phyloP scores from a whole-genome alignment of 371 early-diverging fungal species.

The Circinella umbellata region DNA sequence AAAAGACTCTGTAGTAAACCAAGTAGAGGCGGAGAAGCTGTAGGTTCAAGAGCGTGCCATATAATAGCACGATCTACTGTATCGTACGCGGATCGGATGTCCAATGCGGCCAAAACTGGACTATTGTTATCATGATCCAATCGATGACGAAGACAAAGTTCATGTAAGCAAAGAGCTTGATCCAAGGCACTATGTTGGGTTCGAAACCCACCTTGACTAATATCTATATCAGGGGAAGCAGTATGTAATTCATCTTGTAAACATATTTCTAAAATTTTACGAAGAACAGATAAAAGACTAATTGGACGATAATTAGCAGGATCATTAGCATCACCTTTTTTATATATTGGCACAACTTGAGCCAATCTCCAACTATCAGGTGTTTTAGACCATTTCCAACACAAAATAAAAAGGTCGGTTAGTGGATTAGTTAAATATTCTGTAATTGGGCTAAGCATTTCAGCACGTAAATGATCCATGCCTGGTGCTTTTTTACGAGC shows the following conservation, averaged over 20 bases:
- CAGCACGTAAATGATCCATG: too few species aligned
- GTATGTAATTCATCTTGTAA: background rate
- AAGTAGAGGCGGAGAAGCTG: constrained; percentile 6
- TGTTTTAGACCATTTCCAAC: constrained; percentile 12
- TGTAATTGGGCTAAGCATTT: background rate
- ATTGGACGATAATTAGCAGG: constrained; percentile 31
- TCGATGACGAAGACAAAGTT: constrained; percentile 4
- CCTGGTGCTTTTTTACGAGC: too few species aligned
- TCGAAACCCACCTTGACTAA: constrained; percentile 42
- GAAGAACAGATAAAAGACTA: constrained; percentile 21
- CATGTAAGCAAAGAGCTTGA: constrained; percentile 34
- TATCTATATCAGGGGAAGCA: constrained; percentile 16
- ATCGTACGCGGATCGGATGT: constrained; percentile 40
- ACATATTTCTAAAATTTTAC: constrained; percentile 12
- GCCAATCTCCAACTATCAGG: constrained; percentile 16
- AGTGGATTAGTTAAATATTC: constrained; percentile 1
- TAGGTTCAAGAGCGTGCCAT: constrained; percentile 15
- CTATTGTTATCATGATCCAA: background rate
- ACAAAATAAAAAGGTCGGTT: constrained; percentile 11
- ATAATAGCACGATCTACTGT: constrained; percentile 29
- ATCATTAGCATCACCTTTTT: constrained; percentile 14
- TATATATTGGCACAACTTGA: constrained; percentile 19
- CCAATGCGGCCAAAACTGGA: constrained; percentile 28
- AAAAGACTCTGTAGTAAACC: constrained; percentile 24
- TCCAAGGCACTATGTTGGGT: constrained; percentile 28